Evolutionary conservation across 169 alveolate genomes (phyloP), one percentile per base, ranked within the genome.

Genomic region (Plasmodium ovale): DNA sequence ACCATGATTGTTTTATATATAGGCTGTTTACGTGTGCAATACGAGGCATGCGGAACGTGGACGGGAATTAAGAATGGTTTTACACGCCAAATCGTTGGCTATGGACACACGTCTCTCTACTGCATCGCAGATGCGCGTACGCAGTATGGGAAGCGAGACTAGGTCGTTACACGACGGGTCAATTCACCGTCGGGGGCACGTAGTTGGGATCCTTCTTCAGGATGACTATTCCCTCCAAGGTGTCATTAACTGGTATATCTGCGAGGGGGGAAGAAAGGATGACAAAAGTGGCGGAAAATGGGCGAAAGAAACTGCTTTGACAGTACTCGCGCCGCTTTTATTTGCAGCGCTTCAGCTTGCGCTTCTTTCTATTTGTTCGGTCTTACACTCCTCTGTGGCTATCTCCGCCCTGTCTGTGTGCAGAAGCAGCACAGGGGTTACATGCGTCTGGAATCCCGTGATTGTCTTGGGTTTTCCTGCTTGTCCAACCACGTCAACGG

Each of bases 361-460:
- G n/a, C n/a, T n/a, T n/a, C n/a, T n/a, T n/a, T n/a, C n/a, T n/a
- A n/a, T n/a, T 1, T 96, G 84, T 19, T 93, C 73, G 79, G 88
- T 44, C 27, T 74, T 74, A 74, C 88, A 96, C 87, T 96, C 98
- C 60, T 97, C 99, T 29, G 97, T 93, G 31, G 97, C 99, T 9
- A 97, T 93, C 91, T 97, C 99, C 29, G 98, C 99, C 71, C 98
- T 94, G 84, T 96, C 99, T 70, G 96, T 97, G 56, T 93, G 92
- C 16, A 96, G 96, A 14, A 97, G 92, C 44, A 96, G 97, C 27
- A 98, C 99, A 21, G 99, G 99, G 5, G 99, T 97, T 27, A 96
- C 97, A 92, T 98, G 99, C 10, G 99, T 99, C 92, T 98, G 99
- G 96, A 99, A 98, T 37, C 99, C 99, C 3, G 99, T 97, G 47